Conservation (phyloP, 805 yeast species). For the Teunomyces atbi region DNA sequence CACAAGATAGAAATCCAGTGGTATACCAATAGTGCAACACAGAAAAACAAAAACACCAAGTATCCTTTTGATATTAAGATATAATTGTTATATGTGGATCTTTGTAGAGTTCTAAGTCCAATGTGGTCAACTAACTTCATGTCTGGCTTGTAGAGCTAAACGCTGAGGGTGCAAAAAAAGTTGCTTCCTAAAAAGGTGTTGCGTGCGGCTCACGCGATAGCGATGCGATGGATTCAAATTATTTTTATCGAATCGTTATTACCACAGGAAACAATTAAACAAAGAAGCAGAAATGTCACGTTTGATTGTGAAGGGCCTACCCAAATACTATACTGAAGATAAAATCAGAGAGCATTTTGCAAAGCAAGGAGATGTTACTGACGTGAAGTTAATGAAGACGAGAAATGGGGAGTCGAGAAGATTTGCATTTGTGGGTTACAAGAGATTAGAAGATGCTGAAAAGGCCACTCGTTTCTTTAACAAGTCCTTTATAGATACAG, state of each 20-base stretch:
- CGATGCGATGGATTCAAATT: constrained; percentile 7
- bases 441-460: constrained; percentile 69
- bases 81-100: constrained; percentile 3
- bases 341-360: constrained; percentile 65
- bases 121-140: constrained; percentile 34
- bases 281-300: constrained; percentile 60
- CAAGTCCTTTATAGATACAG: constrained; percentile 77
- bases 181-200: not conserved
- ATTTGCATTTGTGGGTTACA: constrained; percentile 91
- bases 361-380: constrained; percentile 69
- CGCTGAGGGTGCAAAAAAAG: constrained; percentile 4
- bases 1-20: not conserved
- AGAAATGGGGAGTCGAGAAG: constrained; percentile 84
- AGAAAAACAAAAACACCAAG: not conserved
- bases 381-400: constrained; percentile 80
- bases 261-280: not conserved
- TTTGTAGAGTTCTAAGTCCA: constrained; percentile 15
- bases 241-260: not conserved
- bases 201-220: constrained; percentile 4
- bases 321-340: constrained; percentile 72
- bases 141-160: not conserved
- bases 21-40: not conserved
- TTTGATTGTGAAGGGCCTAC: constrained; percentile 87
- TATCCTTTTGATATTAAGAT: not conserved
- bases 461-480: constrained; percentile 75